Evolutionary conservation across 768 basidiomycete genomes (phyloP).

Genomic region (Mycena galopus): DNA sequence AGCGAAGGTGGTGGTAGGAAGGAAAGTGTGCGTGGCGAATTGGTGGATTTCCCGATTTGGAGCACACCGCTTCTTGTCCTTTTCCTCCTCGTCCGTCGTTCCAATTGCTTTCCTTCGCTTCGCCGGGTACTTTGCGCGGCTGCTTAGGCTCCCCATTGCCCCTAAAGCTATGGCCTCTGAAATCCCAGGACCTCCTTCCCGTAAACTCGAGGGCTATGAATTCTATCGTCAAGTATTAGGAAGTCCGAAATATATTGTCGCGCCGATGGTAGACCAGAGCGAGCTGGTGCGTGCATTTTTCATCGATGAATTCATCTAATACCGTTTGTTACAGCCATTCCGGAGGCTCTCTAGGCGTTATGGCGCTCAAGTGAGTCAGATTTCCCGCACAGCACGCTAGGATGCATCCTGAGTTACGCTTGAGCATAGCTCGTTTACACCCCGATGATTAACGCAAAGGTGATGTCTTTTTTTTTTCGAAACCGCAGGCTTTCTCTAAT

Average conservation of each 20-base stretch:
- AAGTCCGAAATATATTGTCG: constrained; percentile 90
- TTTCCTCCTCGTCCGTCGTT: background rate
- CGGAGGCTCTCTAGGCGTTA: constrained; percentile 85
- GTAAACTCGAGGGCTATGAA: constrained; percentile 81
- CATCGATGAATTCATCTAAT: background rate
- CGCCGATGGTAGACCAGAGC: constrained; percentile 99
- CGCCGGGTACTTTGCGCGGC: background rate
- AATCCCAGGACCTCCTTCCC: background rate
- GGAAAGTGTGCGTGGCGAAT: too few species aligned
- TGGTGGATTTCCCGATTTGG: too few species aligned
- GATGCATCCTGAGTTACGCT: constrained; percentile 33
- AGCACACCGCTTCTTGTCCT: too few species aligned
- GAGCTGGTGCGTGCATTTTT: constrained; percentile 86
- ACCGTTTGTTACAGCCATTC: constrained; percentile 76
- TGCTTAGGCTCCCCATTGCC: background rate
- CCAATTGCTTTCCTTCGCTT: constrained; percentile 21
- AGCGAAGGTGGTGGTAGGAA: constrained; percentile 18
- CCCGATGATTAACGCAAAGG: constrained; percentile 98
- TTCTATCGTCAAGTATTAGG: constrained; percentile 86
- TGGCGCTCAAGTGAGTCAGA: constrained; percentile 75
- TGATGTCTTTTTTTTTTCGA: constrained; percentile 43
- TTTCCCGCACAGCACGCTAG: constrained; percentile 13
- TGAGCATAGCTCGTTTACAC: constrained; percentile 84
- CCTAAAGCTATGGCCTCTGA: constrained; percentile 11
- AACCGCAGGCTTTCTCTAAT: background rate